Conservation (phyloP, 306 rosid genomes). For the Quercus robur region DNA sequence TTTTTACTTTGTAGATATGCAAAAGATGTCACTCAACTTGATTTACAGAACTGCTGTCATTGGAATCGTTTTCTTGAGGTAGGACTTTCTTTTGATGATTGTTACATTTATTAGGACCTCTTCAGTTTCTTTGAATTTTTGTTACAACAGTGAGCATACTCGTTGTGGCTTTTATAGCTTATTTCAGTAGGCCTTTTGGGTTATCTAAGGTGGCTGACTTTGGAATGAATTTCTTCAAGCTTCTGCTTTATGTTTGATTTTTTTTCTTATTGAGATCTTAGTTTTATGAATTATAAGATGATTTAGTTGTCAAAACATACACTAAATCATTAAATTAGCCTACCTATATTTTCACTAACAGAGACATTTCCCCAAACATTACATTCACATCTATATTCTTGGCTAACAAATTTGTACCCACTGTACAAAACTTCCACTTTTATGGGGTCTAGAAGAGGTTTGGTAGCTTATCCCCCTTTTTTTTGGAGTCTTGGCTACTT, state of each 20-base stretch:
- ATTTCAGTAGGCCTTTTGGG: background rate
- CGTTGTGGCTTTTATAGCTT: background rate
- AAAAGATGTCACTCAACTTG: constrained; percentile 62
- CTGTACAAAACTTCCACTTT: too few species aligned
- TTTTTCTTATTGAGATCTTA: background rate
- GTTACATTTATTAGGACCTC: background rate
- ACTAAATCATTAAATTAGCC: background rate
- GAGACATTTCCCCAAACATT: background rate
- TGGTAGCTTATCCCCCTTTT: too few species aligned
- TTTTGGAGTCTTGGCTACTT: background rate
- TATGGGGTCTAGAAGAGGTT: too few species aligned
- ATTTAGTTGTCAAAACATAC: background rate
- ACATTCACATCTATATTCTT: background rate
- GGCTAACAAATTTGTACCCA: too few species aligned
- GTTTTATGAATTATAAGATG: background rate
- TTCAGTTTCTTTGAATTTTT: background rate
- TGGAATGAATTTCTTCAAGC: background rate
- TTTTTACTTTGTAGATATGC: constrained; percentile 48
- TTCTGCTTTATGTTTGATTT: background rate
- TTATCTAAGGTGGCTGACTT: background rate
- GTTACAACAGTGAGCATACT: background rate
- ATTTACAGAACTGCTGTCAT: constrained; percentile 71
- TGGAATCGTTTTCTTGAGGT: constrained; percentile 99
- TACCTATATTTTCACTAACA: background rate
- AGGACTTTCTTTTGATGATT: background rate